Base-by-base conservation (phyloP, 1,284 basidiomycete species). In the Rhodotorula sp. region DNA sequence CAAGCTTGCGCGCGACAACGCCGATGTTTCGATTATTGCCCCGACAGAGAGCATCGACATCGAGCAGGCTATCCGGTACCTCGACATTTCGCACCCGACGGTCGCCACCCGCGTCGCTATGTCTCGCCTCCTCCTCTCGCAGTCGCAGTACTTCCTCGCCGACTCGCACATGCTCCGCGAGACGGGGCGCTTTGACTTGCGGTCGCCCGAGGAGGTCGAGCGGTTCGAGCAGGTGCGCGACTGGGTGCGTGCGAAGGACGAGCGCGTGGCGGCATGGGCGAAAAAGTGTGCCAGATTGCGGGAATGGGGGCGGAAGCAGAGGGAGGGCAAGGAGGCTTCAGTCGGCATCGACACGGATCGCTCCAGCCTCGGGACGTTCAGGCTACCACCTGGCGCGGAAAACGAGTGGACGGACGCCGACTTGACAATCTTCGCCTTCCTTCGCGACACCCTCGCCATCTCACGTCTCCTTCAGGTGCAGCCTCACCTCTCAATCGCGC, bases 51-150 rank as follows among this genome's bases (percentile, higher is more conserved):
- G 49, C 36, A 29, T 55, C 48, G 39, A 68, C 75, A 47, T 74
- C 68, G 5, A 71, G 66, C 11, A 76, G 70, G 63, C 80, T 67
- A 22, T 70, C 36, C 36, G 73, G 79, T 59, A 79, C 76, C 34
- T 79, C 76, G 73, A 72, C 49, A 77, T 85, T 15, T 86, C 62
- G 7, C 32, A 8, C 49, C 48, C 17, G 10, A 48, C 49, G 10
- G 17, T 54, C 20, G 57, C 55, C 1, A 49, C 64, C 39, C 61
- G 56, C 29, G 57, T 90, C 70, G 91, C 89, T 0, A 84, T 89
- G 0, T 92, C 96, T 80, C 84, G 85, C 66, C 84, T 88, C 70
- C 81, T 97, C 71, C 89, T 95, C 86, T 79, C 82, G 15, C 81
- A 85, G 20, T 79, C 87, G 1, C 77, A 85, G 27, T 81, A 88